These are phyloP conservation scores for Metarhizium guizhouense DNA, from an alignment of 2,329 filamentous ascomycete genomes.

Conservation along the genomic window DNA sequence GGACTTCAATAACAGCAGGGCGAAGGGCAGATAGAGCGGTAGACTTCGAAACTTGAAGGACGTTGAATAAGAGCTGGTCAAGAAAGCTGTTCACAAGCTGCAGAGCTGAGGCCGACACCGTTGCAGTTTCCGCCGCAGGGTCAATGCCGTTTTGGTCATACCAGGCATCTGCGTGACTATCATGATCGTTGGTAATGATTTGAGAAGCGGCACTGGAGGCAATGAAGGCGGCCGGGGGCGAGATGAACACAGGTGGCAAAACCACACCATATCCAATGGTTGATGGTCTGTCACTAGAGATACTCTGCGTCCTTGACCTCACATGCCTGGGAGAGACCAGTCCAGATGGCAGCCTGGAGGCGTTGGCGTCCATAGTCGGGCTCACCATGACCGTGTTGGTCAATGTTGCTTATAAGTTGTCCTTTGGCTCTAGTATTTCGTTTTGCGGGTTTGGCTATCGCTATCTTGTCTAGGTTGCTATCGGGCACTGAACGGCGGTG, in stretches of 20 bases:
- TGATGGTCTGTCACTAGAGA: slow-evolving; percentile 64
- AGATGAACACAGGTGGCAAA: slow-evolving; percentile 58
- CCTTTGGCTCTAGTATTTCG: not conserved
- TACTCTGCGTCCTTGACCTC: slow-evolving; percentile 49
- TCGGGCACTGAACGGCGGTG: not conserved
- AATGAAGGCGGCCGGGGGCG: slow-evolving; percentile 78
- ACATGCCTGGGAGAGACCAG: slow-evolving; percentile 23
- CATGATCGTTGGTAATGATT: slow-evolving; percentile 82
- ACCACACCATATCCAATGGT: slow-evolving; percentile 48
- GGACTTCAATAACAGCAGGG: slow-evolving; percentile 73
- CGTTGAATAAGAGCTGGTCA: slow-evolving; percentile 85
- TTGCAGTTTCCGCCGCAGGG: slow-evolving; percentile 56
- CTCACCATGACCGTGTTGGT: slow-evolving; percentile 4
- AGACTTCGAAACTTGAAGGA: slow-evolving; percentile 71
- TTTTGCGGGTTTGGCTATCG: not conserved
- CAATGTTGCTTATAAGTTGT: not conserved
- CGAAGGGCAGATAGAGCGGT: slow-evolving; percentile 67
- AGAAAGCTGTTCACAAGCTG: slow-evolving; percentile 83
- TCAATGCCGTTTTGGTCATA: slow-evolving; percentile 60
- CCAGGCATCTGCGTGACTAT: slow-evolving; percentile 61
- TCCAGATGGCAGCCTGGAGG: slow-evolving; percentile 15
- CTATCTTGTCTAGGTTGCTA: not conserved
- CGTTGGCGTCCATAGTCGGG: slow-evolving; percentile 7
- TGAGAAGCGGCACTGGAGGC: slow-evolving; percentile 81
- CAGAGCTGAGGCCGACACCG: slow-evolving; percentile 66